Conservation (phyloP, 257 asterid species). For the Solanum gandarillasii region DNA sequence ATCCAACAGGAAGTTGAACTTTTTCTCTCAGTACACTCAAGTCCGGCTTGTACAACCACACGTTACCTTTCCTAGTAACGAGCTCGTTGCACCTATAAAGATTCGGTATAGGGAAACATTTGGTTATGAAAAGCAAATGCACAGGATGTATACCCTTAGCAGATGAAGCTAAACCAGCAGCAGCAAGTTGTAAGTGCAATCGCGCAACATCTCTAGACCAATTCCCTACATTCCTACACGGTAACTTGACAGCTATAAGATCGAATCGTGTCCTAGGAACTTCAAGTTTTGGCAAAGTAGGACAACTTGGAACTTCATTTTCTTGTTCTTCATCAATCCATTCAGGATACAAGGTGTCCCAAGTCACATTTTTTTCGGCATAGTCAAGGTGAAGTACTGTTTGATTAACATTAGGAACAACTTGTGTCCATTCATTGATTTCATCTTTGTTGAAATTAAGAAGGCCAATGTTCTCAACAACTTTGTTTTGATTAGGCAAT, state of each 20-base stretch:
- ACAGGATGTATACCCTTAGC: constrained; percentile 43
- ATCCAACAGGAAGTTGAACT: constrained; percentile 69
- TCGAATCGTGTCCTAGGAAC: constrained; percentile 50
- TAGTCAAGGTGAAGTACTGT: constrained; percentile 32
- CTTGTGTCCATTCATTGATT: constrained; percentile 37
- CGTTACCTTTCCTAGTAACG: constrained; percentile 30
- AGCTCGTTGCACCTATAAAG: constrained; percentile 55
- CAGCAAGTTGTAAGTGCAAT: constrained; percentile 65
- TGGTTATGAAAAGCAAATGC: constrained; percentile 44
- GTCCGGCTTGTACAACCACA: constrained; percentile 59
- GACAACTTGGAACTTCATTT: constrained; percentile 59
- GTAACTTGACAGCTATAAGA: constrained; percentile 73
- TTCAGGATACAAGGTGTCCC: constrained; percentile 74
- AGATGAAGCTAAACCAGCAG: constrained; percentile 52
- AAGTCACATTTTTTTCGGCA: constrained; percentile 46
- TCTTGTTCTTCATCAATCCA: constrained; percentile 97
- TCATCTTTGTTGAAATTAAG: constrained; percentile 60
- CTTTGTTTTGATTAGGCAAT: background rate
- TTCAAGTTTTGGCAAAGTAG: constrained; percentile 45
- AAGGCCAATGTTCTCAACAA: constrained; percentile 35
- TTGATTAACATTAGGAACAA: constrained; percentile 37
- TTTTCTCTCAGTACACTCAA: constrained; percentile 38
- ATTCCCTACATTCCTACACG: constrained; percentile 61
- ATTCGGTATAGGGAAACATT: constrained; percentile 64
- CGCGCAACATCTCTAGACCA: constrained; percentile 82